Percentiles rank a stretch among this genome's conserved stretches.
Evolutionary conservation across 176 grass and related monocot species (phyloP).

Genomic region (Cenchrus americanus): DNA sequence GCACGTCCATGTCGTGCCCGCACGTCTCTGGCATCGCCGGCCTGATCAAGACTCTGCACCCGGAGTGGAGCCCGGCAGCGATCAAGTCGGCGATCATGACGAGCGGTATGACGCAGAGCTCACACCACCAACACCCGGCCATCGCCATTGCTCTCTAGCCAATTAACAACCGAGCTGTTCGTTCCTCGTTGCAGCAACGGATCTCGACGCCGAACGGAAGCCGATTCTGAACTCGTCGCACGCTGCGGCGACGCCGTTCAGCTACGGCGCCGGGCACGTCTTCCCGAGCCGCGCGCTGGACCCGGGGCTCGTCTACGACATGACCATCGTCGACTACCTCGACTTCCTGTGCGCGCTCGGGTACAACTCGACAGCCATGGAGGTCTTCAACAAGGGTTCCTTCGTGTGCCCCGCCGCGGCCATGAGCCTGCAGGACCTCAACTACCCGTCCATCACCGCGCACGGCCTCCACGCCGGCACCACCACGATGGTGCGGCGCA

Average conservation of each 20-base stretch:
- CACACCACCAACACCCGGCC: background rate
- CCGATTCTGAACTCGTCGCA: conserved; percentile 45
- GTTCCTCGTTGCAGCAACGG: conserved; percentile 44
- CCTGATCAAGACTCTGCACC: conserved; percentile 65
- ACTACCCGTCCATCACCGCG: conserved; percentile 70
- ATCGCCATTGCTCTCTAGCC: background rate
- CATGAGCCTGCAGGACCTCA: conserved; percentile 48
- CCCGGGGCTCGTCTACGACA: conserved; percentile 82
- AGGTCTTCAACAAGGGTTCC: conserved; percentile 11
- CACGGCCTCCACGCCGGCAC: conserved; percentile 32
- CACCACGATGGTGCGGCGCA: conserved; percentile 29
- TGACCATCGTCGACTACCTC: conserved; percentile 54
- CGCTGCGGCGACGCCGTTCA: conserved; percentile 59
- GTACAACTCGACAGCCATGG: conserved; percentile 56
- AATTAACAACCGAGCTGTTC: background rate
- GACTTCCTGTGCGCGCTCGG: conserved; percentile 71
- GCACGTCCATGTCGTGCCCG: conserved; percentile 89
- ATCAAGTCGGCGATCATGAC: conserved; percentile 90
- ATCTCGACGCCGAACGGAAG: conserved; percentile 26
- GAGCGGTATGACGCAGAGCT: conserved; percentile 24
- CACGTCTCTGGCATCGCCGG: conserved; percentile 64
- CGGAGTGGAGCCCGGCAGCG: conserved; percentile 67
- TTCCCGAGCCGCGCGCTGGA: conserved; percentile 57
- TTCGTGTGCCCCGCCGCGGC: conserved; percentile 52
- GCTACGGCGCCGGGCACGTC: conserved; percentile 66